These are phyloP conservation scores for Candida sakaeoensis DNA, from an alignment of 805 yeast genomes.

Conservation along the genomic window DNA sequence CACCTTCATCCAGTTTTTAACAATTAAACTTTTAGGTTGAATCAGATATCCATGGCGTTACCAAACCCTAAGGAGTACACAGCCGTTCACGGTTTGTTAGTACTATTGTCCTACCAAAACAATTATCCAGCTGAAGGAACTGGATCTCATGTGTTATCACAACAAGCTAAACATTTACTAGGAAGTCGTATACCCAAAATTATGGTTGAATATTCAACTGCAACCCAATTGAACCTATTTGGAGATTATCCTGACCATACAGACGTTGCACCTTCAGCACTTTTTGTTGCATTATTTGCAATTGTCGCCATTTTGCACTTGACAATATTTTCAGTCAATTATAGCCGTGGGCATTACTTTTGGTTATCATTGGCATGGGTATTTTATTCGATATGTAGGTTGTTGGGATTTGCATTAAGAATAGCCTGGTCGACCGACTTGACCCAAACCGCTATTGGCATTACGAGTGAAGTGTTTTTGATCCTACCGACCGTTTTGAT, in stretches of 20 bases:
- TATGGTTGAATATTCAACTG: conserved; percentile 34
- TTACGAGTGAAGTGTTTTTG: conserved; percentile 53
- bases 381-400: conserved; percentile 49
- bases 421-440: conserved; percentile 56
- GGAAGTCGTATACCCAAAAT: conserved; percentile 38
- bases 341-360: conserved; percentile 56
- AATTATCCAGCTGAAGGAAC: conserved; percentile 31
- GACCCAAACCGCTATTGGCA: conserved; percentile 44
- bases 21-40: background rate
- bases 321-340: conserved; percentile 45
- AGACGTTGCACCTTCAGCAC: conserved; percentile 59
- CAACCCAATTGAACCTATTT: conserved; percentile 46
- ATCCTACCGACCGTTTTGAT: conserved; percentile 57
- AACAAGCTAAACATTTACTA: conserved; percentile 29
- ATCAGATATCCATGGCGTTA: background rate
- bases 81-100: conserved; percentile 28
- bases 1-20: background rate
- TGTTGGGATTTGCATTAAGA: conserved; percentile 58
- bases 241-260: conserved; percentile 54
- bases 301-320: conserved; percentile 47
- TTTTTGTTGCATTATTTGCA: conserved; percentile 52
- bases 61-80: conserved; percentile 12
- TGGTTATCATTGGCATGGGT: conserved; percentile 51
- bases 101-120: conserved; percentile 24
- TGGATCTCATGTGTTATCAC: conserved; percentile 21